A percentile compares a stretch with the other conserved stretches of the same genome.
These are phyloP conservation scores for Boletus eberwhitei DNA, from an alignment of 768 basidiomycete genomes.

Conservation along the genomic window DNA sequence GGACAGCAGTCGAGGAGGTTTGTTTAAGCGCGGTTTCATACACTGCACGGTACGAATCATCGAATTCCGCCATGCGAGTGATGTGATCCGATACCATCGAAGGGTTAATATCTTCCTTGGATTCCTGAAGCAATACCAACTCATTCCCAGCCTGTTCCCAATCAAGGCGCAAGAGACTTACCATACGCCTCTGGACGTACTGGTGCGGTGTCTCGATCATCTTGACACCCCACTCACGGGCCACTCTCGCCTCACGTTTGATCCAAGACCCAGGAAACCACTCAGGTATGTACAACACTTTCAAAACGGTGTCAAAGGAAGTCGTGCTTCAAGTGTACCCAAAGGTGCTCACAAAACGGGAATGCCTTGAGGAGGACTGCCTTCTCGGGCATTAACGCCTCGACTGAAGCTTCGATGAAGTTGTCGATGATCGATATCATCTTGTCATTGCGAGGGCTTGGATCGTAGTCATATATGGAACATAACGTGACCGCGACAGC, in stretches of 20 bases:
- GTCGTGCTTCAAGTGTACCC: too few species aligned
- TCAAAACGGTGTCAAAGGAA: neutral
- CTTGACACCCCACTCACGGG: constrained; percentile 4
- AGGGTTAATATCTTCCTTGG: neutral
- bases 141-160: neutral
- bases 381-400: constrained; percentile 11
- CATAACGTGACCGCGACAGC: constrained; percentile 30
- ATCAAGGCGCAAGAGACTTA: neutral
- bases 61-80: constrained; percentile 7
- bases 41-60: neutral
- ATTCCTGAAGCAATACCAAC: neutral
- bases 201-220: constrained; percentile 18
- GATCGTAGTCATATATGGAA: constrained; percentile 20
- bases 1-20: constrained; percentile 10
- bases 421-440: constrained; percentile 14
- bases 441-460: constrained; percentile 9
- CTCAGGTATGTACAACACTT: constrained; percentile 28
- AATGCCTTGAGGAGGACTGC: constrained; percentile 13
- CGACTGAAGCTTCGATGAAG: constrained; percentile 6
- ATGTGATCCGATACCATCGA: constrained; percentile 17
- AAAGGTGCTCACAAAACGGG: constrained; percentile 14
- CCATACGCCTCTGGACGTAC: constrained; percentile 9
- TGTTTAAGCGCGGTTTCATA: constrained; percentile 20
- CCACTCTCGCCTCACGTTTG: constrained; percentile 9
- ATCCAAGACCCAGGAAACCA: constrained; percentile 23